These are phyloP conservation scores for Aulographum hederae DNA, from an alignment of 2,329 filamentous ascomycete genomes.

Conservation along the genomic window DNA sequence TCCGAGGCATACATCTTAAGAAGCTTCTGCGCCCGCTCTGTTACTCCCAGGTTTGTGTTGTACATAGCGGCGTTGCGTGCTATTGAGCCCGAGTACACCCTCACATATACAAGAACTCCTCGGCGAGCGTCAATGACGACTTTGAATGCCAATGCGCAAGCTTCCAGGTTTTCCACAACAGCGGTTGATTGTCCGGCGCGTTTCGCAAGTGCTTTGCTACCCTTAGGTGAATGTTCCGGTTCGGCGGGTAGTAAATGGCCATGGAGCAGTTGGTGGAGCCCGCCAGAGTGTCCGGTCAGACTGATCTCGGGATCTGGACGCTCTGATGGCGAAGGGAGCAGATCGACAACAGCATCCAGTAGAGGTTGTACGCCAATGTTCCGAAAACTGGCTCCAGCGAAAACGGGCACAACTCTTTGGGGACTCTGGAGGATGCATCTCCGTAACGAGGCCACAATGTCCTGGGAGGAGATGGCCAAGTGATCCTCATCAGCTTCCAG, in stretches of 20 bases:
- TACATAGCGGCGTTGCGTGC: constrained; percentile 58
- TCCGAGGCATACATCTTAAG: constrained; percentile 82
- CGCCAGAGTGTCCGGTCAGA: constrained; percentile 38
- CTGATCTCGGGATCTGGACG: constrained; percentile 63
- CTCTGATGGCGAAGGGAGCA: constrained; percentile 68
- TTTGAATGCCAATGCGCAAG: constrained; percentile 68
- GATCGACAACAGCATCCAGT: constrained; percentile 72
- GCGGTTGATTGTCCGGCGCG: too few species aligned
- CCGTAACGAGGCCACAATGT: constrained; percentile 58
- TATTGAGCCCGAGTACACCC: constrained; percentile 74
- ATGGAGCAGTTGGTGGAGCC: constrained; percentile 27
- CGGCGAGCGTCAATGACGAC: constrained; percentile 76
- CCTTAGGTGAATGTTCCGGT: constrained; percentile 8
- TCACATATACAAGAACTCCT: constrained; percentile 77
- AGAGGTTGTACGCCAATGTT: constrained; percentile 90
- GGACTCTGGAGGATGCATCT: constrained; percentile 48
- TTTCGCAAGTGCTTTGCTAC: constrained; percentile 15
- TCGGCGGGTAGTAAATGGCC: constrained; percentile 12
- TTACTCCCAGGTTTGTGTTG: constrained; percentile 70
- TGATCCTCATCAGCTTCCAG: constrained; percentile 60
- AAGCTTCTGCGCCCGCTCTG: constrained; percentile 63
- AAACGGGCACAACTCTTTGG: constrained; percentile 65
- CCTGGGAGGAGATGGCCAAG: constrained; percentile 41
- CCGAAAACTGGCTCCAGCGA: constrained; percentile 80
- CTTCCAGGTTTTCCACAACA: constrained; percentile 40